A percentile compares a stretch with the other conserved stretches of the same genome.
Evolutionary conservation across 495 filamentous ascomycete genomes (phyloP).

Genomic region (Aspergillus hancockii): DNA sequence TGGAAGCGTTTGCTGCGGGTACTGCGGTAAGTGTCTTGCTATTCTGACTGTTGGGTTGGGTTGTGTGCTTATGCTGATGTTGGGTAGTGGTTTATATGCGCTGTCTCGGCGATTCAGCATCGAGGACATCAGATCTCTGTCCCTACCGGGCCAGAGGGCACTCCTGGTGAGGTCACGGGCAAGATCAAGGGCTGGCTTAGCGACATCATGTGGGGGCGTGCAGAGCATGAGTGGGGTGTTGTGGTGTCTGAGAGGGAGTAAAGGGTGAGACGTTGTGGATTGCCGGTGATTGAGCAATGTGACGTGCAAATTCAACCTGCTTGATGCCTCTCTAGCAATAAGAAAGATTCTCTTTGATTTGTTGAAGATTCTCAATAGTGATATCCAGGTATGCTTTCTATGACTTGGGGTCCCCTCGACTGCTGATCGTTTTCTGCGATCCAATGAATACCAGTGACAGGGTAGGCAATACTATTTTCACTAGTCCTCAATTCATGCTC

Average conservation of each 20-base stretch:
- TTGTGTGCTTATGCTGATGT: neutral
- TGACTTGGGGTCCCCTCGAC: too few species aligned
- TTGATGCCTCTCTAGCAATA: too few species aligned
- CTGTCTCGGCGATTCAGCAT: slow-evolving; percentile 9
- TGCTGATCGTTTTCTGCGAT: too few species aligned
- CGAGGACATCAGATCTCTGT: slow-evolving; percentile 4
- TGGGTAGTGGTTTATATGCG: slow-evolving; percentile 16
- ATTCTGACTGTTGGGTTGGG: neutral
- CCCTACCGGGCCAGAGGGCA: slow-evolving; percentile 4
- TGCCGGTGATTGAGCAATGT: too few species aligned
- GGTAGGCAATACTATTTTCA: too few species aligned
- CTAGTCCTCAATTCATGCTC: too few species aligned
- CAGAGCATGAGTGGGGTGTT: slow-evolving; percentile 12
- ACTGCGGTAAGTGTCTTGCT: slow-evolving; percentile 13
- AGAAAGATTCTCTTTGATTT: too few species aligned
- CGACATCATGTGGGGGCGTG: slow-evolving; percentile 17
- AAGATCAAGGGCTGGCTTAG: slow-evolving; percentile 14
- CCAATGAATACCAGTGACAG: too few species aligned
- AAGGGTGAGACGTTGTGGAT: neutral
- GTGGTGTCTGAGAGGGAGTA: slow-evolving; percentile 8
- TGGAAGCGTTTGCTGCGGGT: slow-evolving; percentile 15
- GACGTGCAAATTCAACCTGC: too few species aligned
- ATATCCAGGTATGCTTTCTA: too few species aligned
- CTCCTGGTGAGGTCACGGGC: slow-evolving; percentile 6
- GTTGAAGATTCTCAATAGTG: too few species aligned